Evolutionary conservation across 78 protist species (phyloP), one percentile per base, ranked within the genome.

Genomic region (Dictyostelium citrinum): DNA sequence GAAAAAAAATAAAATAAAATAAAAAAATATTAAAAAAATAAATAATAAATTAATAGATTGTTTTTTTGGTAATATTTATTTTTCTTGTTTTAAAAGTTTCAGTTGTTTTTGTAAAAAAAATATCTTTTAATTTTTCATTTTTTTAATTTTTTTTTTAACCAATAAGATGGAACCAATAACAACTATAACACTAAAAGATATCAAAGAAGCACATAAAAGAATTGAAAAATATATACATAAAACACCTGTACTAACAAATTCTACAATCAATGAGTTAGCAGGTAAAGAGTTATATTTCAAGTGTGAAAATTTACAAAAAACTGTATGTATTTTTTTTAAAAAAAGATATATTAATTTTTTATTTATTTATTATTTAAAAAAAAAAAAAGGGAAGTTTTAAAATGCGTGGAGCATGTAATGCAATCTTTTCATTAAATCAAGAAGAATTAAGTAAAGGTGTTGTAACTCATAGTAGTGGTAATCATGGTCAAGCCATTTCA

Each of bases 401-500:
- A 61, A 84, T 84, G 46, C 85, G 98, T 46, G 98, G 98, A 31
- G 97, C 97, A 17, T 41, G 46, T 43, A 95, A 94, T 43, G 91
- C 97, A 9, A 78, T 95, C 2, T 33, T 60, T 22, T 16, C 24
- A 27, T 88, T 96, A 55, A 24, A 31, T 24, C 93, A 84, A 24
- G 88, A 81, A 2, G 96, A 81, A 17, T 27, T 74, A n/a, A 55
- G 37, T 5, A 43, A 24, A 22, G 95, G 92, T 11, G 84, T 95
- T 33, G 90, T 82, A 1, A 90, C 96, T 14, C 96, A 90, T 61
- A 58, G 84, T 46, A 49, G 82, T 37, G 98, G 98, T 27, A 97
- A 97, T 74, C 97, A 97, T 60, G 98, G 92, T 16, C 97, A 96
- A 61, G 98, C 97, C 14, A 60, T 97, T 22, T 96, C 97, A 46